Conservation (phyloP, 1,139 yeast genomes). For the Hyphopichia buzzinii region DNA sequence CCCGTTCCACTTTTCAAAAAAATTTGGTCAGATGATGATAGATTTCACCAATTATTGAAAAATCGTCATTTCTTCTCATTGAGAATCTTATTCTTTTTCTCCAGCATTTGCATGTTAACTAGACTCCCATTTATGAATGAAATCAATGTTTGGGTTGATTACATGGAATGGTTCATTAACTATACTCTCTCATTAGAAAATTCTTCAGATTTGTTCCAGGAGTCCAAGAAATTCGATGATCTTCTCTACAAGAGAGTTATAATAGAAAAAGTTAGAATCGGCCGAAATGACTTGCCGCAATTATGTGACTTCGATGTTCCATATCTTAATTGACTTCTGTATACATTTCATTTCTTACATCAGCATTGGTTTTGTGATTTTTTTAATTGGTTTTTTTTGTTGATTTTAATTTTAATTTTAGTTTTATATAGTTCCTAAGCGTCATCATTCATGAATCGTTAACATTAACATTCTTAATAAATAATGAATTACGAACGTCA, state of each 20-base stretch:
- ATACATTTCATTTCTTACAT: background rate
- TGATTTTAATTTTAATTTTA: no score
- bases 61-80: slow-evolving; percentile 22
- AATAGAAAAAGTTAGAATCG: slow-evolving; percentile 2
- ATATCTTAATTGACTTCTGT: no score
- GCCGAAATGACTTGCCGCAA: background rate
- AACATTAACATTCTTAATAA: background rate
- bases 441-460: slow-evolving; percentile 1
- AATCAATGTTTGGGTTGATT: slow-evolving; percentile 28
- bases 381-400: background rate
- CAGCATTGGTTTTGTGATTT: background rate
- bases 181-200: slow-evolving; percentile 2
- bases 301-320: slow-evolving; percentile 1
- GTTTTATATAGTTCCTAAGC: background rate
- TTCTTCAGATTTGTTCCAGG: background rate
- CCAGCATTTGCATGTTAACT: slow-evolving; percentile 18
- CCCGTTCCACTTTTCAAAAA: slow-evolving; percentile 30
- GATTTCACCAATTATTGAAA: slow-evolving; percentile 18
- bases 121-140: slow-evolving; percentile 21
- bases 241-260: slow-evolving; percentile 2
- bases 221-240: background rate
- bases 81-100: slow-evolving; percentile 22
- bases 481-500: slow-evolving; percentile 3
- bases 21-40: slow-evolving; percentile 19
- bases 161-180: slow-evolving; percentile 20